A percentile compares a stretch with the other conserved stretches of the same genome.
phyloP scores from a whole-genome alignment of 495 filamentous ascomycete genomes.

The Podospora tetraspora region DNA sequence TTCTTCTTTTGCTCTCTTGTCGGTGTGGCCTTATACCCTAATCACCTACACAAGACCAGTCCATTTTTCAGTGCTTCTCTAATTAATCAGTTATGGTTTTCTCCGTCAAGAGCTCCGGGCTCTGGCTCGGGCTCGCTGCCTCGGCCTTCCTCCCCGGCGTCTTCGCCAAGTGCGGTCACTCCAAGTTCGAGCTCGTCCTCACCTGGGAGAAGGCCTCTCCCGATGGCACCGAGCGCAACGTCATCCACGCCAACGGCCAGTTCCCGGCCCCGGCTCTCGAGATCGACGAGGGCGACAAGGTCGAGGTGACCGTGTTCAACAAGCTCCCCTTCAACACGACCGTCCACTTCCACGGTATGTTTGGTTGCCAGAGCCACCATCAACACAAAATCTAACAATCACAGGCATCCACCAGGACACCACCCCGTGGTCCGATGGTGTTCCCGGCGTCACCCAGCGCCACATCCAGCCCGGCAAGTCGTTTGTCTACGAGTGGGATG shows the following conservation, averaged over 20 bases:
- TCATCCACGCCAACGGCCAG: slow-evolving; percentile 47
- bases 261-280: slow-evolving; percentile 45
- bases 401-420: slow-evolving; percentile 46
- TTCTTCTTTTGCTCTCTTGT: background rate
- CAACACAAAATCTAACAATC: background rate
- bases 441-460: slow-evolving; percentile 36
- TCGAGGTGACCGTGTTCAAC: slow-evolving; percentile 46
- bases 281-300: slow-evolving; percentile 46
- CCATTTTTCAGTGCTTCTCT: background rate
- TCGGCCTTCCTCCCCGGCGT: background rate
- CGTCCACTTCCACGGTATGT: slow-evolving; percentile 50
- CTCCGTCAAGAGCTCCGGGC: background rate
- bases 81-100: background rate
- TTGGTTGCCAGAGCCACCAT: slow-evolving; percentile 22
- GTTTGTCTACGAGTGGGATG: slow-evolving; percentile 46
- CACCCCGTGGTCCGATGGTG: slow-evolving; percentile 38
- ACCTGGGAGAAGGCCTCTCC: slow-evolving; percentile 38
- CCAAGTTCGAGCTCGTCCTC: slow-evolving; percentile 24
- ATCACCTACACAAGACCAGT: background rate
- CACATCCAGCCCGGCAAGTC: slow-evolving; percentile 41
- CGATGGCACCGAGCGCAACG: slow-evolving; percentile 38
- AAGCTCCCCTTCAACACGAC: slow-evolving; percentile 43
- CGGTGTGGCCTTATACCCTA: background rate
- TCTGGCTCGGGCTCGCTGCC: background rate
- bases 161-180: background rate